Evolutionary conservation across 495 filamentous ascomycete species (phyloP).

Genomic region (Xylaria bambusicola): DNA sequence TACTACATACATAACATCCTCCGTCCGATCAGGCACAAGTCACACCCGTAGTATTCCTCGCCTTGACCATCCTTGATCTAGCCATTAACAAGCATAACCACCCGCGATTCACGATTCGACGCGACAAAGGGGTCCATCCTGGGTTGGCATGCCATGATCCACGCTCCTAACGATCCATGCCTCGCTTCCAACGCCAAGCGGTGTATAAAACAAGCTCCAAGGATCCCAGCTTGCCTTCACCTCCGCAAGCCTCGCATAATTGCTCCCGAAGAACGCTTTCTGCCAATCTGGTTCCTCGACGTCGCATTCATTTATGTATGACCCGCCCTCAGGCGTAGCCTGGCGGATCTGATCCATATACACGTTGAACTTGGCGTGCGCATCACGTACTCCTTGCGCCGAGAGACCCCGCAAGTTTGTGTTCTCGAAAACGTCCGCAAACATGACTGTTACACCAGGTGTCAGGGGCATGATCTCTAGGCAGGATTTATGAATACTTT

Average conservation of each 20-base stretch:
- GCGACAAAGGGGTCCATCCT: constrained; percentile 32
- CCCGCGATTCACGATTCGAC: neutral
- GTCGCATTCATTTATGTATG: constrained; percentile 56
- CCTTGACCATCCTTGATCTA: neutral
- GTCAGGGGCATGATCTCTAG: neutral
- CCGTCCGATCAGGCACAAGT: too few relatives aligned
- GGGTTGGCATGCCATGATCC: constrained; percentile 28
- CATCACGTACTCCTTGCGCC: constrained; percentile 16
- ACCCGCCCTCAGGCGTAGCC: constrained; percentile 43
- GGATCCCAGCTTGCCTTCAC: constrained; percentile 59
- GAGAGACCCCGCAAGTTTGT: constrained; percentile 19
- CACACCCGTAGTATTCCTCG: neutral
- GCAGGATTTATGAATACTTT: neutral
- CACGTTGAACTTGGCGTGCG: constrained; percentile 20
- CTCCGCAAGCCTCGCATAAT: constrained; percentile 44
- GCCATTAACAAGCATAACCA: neutral
- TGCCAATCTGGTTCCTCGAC: constrained; percentile 65
- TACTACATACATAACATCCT: too few relatives aligned
- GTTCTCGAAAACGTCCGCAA: constrained; percentile 42
- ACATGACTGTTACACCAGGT: constrained; percentile 34
- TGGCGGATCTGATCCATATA: constrained; percentile 29
- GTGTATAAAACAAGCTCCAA: constrained; percentile 55
- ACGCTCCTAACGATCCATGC: constrained; percentile 24
- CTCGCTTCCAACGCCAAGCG: constrained; percentile 57
- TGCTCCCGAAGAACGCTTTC: constrained; percentile 59